Evolutionary conservation across 2,329 filamentous ascomycete genomes (phyloP), one percentile per base, ranked within the genome.

Genomic region (Kalmusia sp.): DNA sequence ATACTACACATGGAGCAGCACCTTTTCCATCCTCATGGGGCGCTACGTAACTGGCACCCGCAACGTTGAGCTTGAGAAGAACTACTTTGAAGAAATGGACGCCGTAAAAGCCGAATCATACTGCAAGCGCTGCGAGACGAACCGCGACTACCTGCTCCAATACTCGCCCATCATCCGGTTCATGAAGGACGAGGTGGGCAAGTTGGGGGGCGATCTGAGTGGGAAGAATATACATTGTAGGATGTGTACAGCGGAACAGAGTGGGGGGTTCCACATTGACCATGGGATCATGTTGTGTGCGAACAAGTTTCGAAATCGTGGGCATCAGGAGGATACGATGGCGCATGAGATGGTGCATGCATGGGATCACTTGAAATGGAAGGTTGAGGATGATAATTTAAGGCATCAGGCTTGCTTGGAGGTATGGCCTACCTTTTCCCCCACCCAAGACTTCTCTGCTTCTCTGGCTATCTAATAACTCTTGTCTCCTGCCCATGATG

Each of bases 311-410:
- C 82, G 88, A 54, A 87, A 92, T 70, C 80, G 87, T 52, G 87
- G 87, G 27, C 92, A 96, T 71, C 75, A 96, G 63, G 95, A 99
- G 78, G 95, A 99, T 73, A 96, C 93, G 9, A 80, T 99, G 68
- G 88, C 93, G 24, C 95, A 99, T 76, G 95, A 99, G 79, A 96
- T 99, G 92, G 90, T 99, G 48, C 95, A 99, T 74, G 93, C 93
- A 1, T 98, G 92, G 82, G 95, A 99, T 73, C 90, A 96, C 73
- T 71, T 98, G 64, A 81, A 93, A 59, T 99, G 92, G 80, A 95
- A 96, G 76, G 87, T 97, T 38, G 89, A 98, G 70, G 91, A 90
- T 79, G 76, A 79, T n/a, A 85, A 90, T 72, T 73, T 99, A 75
- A 87, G 88, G 73, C 95, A 99, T 77, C 91, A 93, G 30, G 95